Percentiles rank a stretch among this genome's conserved stretches.
phyloP scores from a whole-genome alignment of 1,139 yeast species.

The Kurtzmaniella natalensis region DNA sequence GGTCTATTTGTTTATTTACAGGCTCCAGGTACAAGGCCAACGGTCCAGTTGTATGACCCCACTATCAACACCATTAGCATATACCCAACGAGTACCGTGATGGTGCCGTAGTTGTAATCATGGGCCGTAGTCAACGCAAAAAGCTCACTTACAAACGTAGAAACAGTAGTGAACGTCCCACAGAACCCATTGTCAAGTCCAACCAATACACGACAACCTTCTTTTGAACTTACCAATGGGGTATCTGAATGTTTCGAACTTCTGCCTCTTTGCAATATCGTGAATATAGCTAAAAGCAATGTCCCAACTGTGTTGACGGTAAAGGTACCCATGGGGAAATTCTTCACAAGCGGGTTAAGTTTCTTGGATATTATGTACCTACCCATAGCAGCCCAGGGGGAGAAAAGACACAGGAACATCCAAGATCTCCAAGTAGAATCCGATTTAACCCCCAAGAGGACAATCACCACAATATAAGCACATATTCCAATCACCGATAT shows the following conservation, averaged over 20 bases:
- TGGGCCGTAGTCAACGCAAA: conserved; percentile 27
- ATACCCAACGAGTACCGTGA: conserved; percentile 37
- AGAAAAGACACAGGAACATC: conserved; percentile 54
- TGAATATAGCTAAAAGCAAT: conserved; percentile 49
- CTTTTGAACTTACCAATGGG: conserved; percentile 14
- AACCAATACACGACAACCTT: conserved; percentile 43
- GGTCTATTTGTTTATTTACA: too few relatives aligned
- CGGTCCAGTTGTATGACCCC: conserved; percentile 54
- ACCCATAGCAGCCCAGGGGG: conserved; percentile 62
- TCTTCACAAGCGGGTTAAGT: conserved; percentile 36
- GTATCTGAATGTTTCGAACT: conserved; percentile 5
- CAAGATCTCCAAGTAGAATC: conserved; percentile 55
- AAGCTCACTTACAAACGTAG: conserved; percentile 72
- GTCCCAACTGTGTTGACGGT: conserved; percentile 62
- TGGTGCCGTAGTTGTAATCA: conserved; percentile 37
- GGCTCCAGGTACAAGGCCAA: conserved; percentile 30
- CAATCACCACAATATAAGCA: conserved; percentile 39
- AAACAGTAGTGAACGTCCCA: conserved; percentile 73
- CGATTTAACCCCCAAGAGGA: conserved; percentile 35
- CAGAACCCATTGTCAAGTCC: conserved; percentile 72
- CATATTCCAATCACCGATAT: conserved; percentile 22
- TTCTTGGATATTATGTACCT: conserved; percentile 53
- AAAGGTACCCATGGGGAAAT: conserved; percentile 75
- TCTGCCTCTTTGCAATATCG: conserved; percentile 48
- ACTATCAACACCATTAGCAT: conserved; percentile 38